phyloP scores from a whole-genome alignment of 2,329 filamentous ascomycete species.

The Botrytis medusae region DNA sequence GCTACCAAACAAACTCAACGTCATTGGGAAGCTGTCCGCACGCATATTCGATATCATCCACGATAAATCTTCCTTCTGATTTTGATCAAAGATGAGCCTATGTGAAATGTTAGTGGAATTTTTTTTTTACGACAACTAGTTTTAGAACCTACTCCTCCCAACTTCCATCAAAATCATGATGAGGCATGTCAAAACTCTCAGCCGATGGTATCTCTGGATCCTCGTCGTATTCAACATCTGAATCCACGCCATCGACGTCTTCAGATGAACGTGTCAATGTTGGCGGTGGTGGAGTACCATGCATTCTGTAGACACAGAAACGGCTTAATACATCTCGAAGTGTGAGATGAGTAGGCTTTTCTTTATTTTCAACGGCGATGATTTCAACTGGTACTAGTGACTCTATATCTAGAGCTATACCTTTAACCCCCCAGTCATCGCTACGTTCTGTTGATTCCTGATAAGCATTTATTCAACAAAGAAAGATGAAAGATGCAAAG shows the following conservation, averaged over 20 bases:
- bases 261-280: neutral
- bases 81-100: constrained; percentile 38
- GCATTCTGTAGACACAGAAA: constrained; percentile 13
- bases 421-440: neutral
- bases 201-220: constrained; percentile 28
- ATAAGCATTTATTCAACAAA: neutral
- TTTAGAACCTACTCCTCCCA: constrained; percentile 35
- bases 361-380: neutral
- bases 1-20: neutral
- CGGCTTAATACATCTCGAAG: neutral
- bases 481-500: neutral
- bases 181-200: constrained; percentile 34
- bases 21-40: constrained; percentile 16
- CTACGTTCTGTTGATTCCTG: neutral
- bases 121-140: no score
- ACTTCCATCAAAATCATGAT: constrained; percentile 30
- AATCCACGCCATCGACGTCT: neutral
- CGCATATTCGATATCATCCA: constrained; percentile 37
- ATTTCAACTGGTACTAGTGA: constrained; percentile 8
- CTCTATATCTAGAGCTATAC: neutral
- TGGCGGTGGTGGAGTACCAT: constrained; percentile 1
- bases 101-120: constrained; percentile 19
- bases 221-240: neutral
- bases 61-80: constrained; percentile 36
- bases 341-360: neutral